A percentile compares a stretch with the other conserved stretches of the same genome.
Evolutionary conservation across 768 basidiomycete species (phyloP).

Genomic region (Tulasnella sp.): DNA sequence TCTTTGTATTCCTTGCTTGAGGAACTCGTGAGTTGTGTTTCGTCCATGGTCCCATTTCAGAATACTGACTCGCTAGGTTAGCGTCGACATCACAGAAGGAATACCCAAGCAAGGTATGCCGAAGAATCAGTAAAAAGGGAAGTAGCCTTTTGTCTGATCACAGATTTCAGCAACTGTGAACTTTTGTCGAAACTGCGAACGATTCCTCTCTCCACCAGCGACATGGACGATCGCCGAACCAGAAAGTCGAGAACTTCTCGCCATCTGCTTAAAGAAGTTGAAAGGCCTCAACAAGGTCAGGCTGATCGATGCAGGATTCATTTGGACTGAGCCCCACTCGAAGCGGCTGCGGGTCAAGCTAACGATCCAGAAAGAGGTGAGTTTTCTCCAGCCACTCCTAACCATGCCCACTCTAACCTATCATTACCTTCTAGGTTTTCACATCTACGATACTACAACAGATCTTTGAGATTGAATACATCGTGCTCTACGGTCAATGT

Average conservation of each 20-base stretch:
- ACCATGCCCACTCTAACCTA: neutral
- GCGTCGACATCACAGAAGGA: constrained; percentile 94
- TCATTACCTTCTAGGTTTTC: constrained; percentile 49
- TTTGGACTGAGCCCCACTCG: constrained; percentile 99
- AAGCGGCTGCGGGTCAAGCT: constrained; percentile 85
- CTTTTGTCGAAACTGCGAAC: constrained; percentile 92
- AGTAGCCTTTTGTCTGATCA: neutral
- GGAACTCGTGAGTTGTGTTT: constrained; percentile 57
- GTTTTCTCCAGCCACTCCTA: constrained; percentile 20
- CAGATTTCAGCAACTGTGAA: constrained; percentile 61
- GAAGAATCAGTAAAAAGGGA: neutral
- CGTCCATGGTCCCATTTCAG: neutral
- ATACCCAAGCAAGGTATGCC: constrained; percentile 82
- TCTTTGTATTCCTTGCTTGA: constrained; percentile 76
- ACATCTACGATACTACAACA: constrained; percentile 94
- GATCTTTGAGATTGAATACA: constrained; percentile 91
- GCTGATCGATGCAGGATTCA: constrained; percentile 95
- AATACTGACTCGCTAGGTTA: constrained; percentile 25
- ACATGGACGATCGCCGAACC: constrained; percentile 79
- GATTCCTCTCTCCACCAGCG: constrained; percentile 83
- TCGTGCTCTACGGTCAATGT: constrained; percentile 92
- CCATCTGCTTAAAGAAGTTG: constrained; percentile 89
- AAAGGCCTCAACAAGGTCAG: constrained; percentile 91
- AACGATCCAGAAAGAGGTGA: constrained; percentile 96
- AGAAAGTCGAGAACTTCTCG: constrained; percentile 87